Evolutionary conservation across 768 basidiomycete species (phyloP), one percentile per base, ranked within the genome.

Genomic region (Leucocoprinus leucothites): DNA sequence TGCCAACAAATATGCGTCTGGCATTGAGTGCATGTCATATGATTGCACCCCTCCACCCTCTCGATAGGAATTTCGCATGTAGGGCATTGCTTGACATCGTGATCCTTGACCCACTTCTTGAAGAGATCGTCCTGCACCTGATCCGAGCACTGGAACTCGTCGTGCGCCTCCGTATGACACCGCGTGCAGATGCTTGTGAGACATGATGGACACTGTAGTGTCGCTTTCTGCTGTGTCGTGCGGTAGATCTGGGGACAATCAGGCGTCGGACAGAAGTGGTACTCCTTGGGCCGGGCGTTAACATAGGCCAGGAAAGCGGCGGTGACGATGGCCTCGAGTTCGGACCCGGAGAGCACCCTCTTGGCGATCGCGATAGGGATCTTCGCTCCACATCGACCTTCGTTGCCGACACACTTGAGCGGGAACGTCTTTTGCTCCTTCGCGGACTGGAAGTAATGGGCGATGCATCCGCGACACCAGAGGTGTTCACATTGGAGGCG

Each of bases 1-100:
- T 82, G 82, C 91, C 90, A 92, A 56, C 90, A 93, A 1, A 85
- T 85, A 64, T 93, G 90, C 0, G 86, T 84, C 60, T 81, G 78
- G 65, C 90, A 93, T 28, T 78, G 76, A 0, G 74, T 75, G 67
- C 90, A 93, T n/a, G 81, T 84, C 77, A 93, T 83, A 66, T 93
- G 90, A 69, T 93, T 87, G 68, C 90, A 93, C 0, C 90, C 90
- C 58, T 83, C 86, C 25, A 71, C 72, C 38, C 85, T 82, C 68
- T 92, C 87, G 59, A 93, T 91, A 5, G 79, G 75, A 6, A 79
- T 77, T 51, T 79, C 79, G 71, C 90, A 93, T 0, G 78, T 78
- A 1, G 90, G 90, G 65, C 90, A 93, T 28, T 75, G 71, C 72
- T 91, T 88, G 52, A 90, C 87, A 60, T 85, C 82, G 60, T 87